phyloP scores from a whole-genome alignment of 805 yeast genomes.

The Myxozyma neglecta region DNA sequence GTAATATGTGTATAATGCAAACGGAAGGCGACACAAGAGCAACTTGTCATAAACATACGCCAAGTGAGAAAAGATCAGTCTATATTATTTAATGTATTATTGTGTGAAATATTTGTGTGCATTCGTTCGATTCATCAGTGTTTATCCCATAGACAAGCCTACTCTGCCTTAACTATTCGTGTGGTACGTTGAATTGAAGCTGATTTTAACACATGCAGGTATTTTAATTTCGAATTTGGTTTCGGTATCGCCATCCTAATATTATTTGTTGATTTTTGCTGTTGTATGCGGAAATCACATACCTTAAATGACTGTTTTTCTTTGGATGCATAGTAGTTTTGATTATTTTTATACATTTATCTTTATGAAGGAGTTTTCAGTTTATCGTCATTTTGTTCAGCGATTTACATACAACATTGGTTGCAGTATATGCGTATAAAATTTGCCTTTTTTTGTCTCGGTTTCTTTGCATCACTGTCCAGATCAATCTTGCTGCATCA shows the following conservation, averaged over 20 bases:
- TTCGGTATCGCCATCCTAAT: too few species aligned
- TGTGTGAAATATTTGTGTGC: background rate
- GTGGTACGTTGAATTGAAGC: background rate
- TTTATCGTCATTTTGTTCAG: background rate
- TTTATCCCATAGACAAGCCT: background rate
- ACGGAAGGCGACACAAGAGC: too few species aligned
- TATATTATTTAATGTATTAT: background rate
- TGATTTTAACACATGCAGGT: slow-evolving; percentile 17
- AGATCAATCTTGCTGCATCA: too few species aligned
- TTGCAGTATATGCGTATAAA: too few species aligned
- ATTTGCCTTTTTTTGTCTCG: too few species aligned
- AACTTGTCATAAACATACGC: too few species aligned
- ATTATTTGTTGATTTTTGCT: background rate
- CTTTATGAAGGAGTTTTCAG: background rate
- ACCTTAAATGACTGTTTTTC: too few species aligned
- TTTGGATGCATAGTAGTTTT: background rate
- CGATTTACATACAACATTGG: background rate
- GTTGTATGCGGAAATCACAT: background rate
- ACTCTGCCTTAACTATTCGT: background rate
- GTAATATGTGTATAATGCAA: background rate
- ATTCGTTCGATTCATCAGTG: slow-evolving; percentile 5
- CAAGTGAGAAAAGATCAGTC: background rate
- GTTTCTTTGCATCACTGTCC: too few species aligned
- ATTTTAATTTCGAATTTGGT: slow-evolving; percentile 1
- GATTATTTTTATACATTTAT: background rate